These are phyloP conservation scores for Dissophora globulifera DNA, from an alignment of 192 early-diverging fungal genomes.

Conservation along the genomic window DNA sequence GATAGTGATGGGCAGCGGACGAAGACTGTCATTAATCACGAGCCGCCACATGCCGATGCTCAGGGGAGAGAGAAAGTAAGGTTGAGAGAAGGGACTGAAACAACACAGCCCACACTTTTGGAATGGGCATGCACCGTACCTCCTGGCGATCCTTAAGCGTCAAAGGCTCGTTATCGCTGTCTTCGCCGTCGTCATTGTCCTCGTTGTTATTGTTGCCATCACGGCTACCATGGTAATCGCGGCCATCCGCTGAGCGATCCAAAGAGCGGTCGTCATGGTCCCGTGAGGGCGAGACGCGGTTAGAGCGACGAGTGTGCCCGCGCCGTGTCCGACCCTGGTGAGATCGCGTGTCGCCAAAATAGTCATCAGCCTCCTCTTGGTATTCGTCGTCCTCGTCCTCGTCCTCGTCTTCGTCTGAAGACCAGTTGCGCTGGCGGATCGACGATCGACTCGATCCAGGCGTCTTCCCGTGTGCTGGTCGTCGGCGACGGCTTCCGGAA, in stretches of 20 bases:
- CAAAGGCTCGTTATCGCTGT: conserved; percentile 31
- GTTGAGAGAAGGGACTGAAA: no score
- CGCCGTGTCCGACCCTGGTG: conserved; percentile 29
- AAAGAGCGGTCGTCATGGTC: conserved; percentile 24
- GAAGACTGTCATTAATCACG: no score
- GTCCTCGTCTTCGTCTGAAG: conserved; percentile 29
- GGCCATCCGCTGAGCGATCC: conserved; percentile 16
- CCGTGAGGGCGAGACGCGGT: conserved; percentile 1
- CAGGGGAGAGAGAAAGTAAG: neutral
- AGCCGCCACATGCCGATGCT: no score
- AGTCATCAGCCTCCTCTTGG: conserved; percentile 23
- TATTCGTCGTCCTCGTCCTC: conserved; percentile 10
- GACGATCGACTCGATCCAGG: conserved; percentile 42
- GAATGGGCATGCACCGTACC: conserved; percentile 11
- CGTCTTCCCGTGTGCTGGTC: conserved; percentile 7
- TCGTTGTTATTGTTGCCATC: conserved; percentile 12
- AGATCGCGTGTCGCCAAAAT: conserved; percentile 22
- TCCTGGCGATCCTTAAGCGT: conserved; percentile 51
- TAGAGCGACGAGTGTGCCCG: conserved; percentile 19
- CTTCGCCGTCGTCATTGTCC: conserved; percentile 20
- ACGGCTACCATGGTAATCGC: conserved; percentile 19
- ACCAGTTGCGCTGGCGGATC: conserved; percentile 29
- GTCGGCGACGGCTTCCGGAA: conserved; percentile 40
- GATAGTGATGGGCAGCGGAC: no score
- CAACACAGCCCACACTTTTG: neutral